Evolutionary conservation across 176 grass and related monocot genomes (phyloP).

Genomic region (Cenchrus purpureus): DNA sequence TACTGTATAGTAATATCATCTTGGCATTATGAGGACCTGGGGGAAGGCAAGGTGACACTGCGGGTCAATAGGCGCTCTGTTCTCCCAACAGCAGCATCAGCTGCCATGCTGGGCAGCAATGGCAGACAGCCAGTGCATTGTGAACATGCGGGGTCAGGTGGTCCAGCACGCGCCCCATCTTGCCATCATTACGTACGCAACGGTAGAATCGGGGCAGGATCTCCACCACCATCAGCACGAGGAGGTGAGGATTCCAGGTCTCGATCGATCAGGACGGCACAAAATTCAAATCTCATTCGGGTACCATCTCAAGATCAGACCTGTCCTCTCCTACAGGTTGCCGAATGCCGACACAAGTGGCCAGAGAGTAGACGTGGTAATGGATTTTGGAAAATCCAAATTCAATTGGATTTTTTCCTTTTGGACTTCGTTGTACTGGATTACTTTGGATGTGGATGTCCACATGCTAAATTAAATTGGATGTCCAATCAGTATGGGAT

Average conservation of each 20-base stretch:
- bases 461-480: too few relatives aligned
- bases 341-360: neutral
- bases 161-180: neutral
- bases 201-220: neutral
- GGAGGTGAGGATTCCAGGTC: neutral
- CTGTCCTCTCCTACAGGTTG: neutral
- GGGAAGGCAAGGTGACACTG: neutral
- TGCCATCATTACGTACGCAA: neutral
- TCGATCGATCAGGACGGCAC: too few relatives aligned
- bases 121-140: slow-evolving; percentile 10
- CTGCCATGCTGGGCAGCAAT: neutral
- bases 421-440: too few relatives aligned
- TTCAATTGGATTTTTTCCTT: too few relatives aligned
- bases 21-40: neutral
- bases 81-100: neutral
- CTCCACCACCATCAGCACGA: too few relatives aligned
- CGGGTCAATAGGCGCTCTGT: neutral
- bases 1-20: neutral
- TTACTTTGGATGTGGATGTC: too few relatives aligned
- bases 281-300: neutral
- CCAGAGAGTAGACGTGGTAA: neutral
- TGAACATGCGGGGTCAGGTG: neutral
- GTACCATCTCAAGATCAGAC: neutral
- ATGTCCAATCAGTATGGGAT: too few relatives aligned
- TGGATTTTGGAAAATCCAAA: too few relatives aligned